These are phyloP conservation scores for Vitis riparia DNA, from an alignment of 164 flowering plant genomes.

Conservation along the genomic window DNA sequence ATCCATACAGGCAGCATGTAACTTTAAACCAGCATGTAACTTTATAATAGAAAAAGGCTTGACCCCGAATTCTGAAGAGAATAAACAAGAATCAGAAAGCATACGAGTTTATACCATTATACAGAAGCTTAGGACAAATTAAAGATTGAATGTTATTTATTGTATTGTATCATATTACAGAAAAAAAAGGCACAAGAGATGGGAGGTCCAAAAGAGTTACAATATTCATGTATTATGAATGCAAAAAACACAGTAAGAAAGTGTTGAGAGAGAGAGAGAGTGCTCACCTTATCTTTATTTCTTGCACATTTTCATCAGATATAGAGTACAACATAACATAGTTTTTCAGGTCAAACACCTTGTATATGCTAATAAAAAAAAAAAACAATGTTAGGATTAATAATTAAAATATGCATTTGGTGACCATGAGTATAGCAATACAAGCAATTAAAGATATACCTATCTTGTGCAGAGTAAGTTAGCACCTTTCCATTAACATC, in stretches of 20 bases:
- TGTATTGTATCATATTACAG: neutral
- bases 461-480: constrained; percentile 91
- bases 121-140: too few relatives aligned
- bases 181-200: neutral
- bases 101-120: too few relatives aligned
- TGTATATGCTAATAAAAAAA: constrained; percentile 59
- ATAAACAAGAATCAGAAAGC: too few relatives aligned
- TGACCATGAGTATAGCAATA: neutral
- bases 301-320: constrained; percentile 88
- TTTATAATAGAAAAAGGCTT: too few relatives aligned
- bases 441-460: constrained; percentile 30
- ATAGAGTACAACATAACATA: constrained; percentile 92
- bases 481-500: constrained; percentile 98
- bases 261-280: too few relatives aligned
- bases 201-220: too few relatives aligned
- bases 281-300: constrained; percentile 88
- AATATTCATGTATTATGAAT: too few relatives aligned
- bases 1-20: too few relatives aligned
- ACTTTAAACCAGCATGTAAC: too few relatives aligned
- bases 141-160: too few relatives aligned
- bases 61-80: too few relatives aligned
- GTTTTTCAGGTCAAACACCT: constrained; percentile 93
- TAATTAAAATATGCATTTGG: neutral
- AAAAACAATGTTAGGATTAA: constrained; percentile 3
- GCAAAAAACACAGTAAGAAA: too few relatives aligned